Base-by-base conservation (phyloP, 441 rosid genomes). In the Pelargonium myrrhifolium region DNA sequence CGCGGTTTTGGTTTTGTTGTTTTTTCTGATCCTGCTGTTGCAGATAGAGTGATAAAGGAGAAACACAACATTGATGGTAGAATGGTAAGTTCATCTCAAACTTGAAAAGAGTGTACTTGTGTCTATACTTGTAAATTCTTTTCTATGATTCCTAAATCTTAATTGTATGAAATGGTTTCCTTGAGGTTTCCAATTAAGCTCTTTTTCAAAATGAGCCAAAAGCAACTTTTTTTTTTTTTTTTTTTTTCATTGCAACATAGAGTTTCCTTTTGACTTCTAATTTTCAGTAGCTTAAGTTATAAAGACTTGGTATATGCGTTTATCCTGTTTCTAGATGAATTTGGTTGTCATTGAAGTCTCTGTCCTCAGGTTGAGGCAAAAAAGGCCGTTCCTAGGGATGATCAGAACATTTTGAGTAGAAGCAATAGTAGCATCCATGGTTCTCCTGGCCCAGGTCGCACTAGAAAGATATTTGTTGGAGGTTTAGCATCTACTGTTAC, bases 1-100 rank as follows among this genome's bases (percentile, higher is more conserved):
- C 96, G 99, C 28, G 99, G 99, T 40, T 94, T 94, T 59, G 98
- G 99, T 24, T 94, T 94, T 70, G 92, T 94, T 7, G 98, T 94
- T 45, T 94, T 94, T 66, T 81, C 97, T 66, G 96, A 94, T 71
- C 90, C 92, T 1, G 82, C 91, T 75, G 91, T 89, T 72, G 99
- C 98, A 14, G 97, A 94, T 70, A 77, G 83, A 65, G 99, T 94
- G 71, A 85, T 89, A 11, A 89, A 78, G 66, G 91, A 86, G 58
- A 92, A 87, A 28, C 99, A 94, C 78, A 80, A 66, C 72, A 91
- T 94, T 37, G 97, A 94, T 84, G 97, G 99, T 3, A 86, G 97
- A 77, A 84, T 28, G 31, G 53, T 47, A 47, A 47, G 53, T 47
- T 47, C 3, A 3, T n/a, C 53, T 4, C 17, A 47, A 47, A 12